Evolutionary conservation across 2,329 filamentous ascomycete genomes (phyloP).

Genomic region (Colletotrichum eleusines): DNA sequence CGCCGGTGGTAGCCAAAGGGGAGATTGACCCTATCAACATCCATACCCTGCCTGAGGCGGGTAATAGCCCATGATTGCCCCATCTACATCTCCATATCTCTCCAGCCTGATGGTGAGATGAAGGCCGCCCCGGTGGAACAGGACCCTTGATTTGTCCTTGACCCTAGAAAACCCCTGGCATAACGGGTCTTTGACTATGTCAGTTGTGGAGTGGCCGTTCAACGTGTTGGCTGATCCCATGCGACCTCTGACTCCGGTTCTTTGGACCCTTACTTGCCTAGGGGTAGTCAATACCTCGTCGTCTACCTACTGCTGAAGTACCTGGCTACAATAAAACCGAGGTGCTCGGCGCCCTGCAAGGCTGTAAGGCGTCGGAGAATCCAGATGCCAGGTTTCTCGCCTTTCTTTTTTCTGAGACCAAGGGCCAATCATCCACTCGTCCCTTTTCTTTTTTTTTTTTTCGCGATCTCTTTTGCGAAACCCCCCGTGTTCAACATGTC

Average conservation of each 20-base stretch:
- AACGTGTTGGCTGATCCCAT: slow-evolving; percentile 4
- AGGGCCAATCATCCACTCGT: slow-evolving; percentile 13
- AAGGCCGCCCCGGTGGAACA: slow-evolving; percentile 6
- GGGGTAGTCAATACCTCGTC: not conserved
- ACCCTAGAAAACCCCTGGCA: slow-evolving; percentile 26
- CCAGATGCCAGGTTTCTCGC: slow-evolving; percentile 18
- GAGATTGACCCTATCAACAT: slow-evolving; percentile 24
- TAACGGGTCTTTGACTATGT: slow-evolving; percentile 20
- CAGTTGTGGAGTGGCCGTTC: slow-evolving; percentile 16
- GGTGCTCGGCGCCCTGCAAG: slow-evolving; percentile 2
- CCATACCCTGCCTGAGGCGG: not conserved
- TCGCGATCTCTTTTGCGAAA: no score
- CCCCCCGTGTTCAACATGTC: slow-evolving; percentile 14
- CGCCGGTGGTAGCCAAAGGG: slow-evolving; percentile 14
- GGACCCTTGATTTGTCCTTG: slow-evolving; percentile 28
- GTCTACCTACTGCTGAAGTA: not conserved
- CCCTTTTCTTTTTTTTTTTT: not conserved
- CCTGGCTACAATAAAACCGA: slow-evolving; percentile 28
- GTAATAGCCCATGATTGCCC: not conserved
- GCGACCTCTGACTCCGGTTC: slow-evolving; percentile 2
- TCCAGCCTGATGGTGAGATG: slow-evolving; percentile 6
- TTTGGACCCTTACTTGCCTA: not conserved
- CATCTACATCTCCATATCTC: slow-evolving; percentile 15
- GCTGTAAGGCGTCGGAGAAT: not conserved
- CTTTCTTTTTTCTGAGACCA: slow-evolving; percentile 40